Evolutionary conservation across 78 protist genomes (phyloP).

Genomic region (Tieghemostelium lacteum): DNA sequence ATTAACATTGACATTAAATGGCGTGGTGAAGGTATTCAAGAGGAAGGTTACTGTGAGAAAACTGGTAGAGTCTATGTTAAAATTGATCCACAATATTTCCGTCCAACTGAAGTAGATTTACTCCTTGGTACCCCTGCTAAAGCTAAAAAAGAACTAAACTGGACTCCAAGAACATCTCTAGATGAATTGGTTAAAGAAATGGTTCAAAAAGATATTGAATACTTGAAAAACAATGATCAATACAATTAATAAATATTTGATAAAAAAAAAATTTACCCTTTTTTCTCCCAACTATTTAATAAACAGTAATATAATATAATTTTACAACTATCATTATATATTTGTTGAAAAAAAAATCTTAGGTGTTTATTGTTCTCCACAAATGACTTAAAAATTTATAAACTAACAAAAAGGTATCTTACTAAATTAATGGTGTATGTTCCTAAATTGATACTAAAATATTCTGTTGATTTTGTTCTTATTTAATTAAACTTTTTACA

Average conservation of each 20-base stretch:
- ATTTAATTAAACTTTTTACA: too few relatives aligned
- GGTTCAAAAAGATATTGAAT: conserved; percentile 88
- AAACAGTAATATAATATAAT: too few relatives aligned
- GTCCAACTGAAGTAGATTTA: conserved; percentile 95
- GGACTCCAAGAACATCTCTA: conserved; percentile 83
- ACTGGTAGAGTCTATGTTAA: conserved; percentile 42
- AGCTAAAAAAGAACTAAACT: conserved; percentile 85
- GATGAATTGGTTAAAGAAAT: conserved; percentile 89
- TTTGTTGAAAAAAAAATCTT: too few relatives aligned
- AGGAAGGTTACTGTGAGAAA: conserved; percentile 65
- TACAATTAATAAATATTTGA: conserved; percentile 19
- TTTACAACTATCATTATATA: too few relatives aligned
- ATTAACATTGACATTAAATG: conserved; percentile 82
- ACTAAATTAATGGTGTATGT: too few relatives aligned
- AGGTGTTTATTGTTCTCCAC: too few relatives aligned
- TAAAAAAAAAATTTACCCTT: not conserved
- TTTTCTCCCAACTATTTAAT: not conserved
- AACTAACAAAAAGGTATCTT: too few relatives aligned
- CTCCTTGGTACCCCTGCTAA: conserved; percentile 92
- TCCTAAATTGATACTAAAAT: too few relatives aligned
- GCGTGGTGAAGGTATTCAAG: conserved; percentile 89
- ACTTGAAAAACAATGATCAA: conserved; percentile 49
- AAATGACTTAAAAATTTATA: too few relatives aligned
- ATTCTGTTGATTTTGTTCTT: too few relatives aligned
- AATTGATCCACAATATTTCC: conserved; percentile 87